These are phyloP conservation scores for Apophysomyces variabilis DNA, from an alignment of 371 early-diverging fungal species.

Conservation along the genomic window DNA sequence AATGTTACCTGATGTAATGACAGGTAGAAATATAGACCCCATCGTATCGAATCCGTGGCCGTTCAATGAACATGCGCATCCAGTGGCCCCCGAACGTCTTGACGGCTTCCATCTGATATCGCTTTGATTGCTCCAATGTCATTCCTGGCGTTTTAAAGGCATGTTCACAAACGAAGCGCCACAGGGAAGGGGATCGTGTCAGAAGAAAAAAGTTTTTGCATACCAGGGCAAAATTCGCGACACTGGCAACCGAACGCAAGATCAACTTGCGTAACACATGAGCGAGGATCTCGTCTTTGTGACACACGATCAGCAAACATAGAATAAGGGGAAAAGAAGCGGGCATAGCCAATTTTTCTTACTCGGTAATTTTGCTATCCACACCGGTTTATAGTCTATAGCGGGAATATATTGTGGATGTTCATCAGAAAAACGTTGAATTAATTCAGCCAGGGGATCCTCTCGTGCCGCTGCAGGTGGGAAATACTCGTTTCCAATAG, in stretches of 20 bases:
- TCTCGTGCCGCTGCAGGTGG: constrained; percentile 29
- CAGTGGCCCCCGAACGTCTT: constrained; percentile 40
- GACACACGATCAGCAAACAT: neutral
- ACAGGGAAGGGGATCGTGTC: constrained; percentile 53
- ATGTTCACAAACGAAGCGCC: constrained; percentile 61
- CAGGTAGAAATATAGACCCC: constrained; percentile 74
- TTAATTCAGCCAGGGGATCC: constrained; percentile 37
- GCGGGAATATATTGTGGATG: constrained; percentile 32
- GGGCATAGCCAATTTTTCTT: constrained; percentile 14
- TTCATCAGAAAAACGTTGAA: constrained; percentile 29
- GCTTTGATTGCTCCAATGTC: constrained; percentile 27
- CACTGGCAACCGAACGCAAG: constrained; percentile 47
- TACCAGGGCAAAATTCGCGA: constrained; percentile 54
- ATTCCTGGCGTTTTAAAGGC: constrained; percentile 43
- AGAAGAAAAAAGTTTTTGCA: constrained; percentile 61
- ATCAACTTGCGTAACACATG: constrained; percentile 42
- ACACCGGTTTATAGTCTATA: constrained; percentile 44
- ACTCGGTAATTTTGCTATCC: constrained; percentile 47
- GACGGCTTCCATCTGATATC: constrained; percentile 28
- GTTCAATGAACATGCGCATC: constrained; percentile 63
- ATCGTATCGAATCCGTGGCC: constrained; percentile 69
- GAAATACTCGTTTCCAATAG: constrained; percentile 42
- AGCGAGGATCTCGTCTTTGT: constrained; percentile 40
- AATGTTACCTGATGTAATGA: constrained; percentile 57
- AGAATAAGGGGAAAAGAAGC: neutral